Evolutionary conservation across 1,284 basidiomycete genomes (phyloP).

Genomic region (Naganishia sp.): DNA sequence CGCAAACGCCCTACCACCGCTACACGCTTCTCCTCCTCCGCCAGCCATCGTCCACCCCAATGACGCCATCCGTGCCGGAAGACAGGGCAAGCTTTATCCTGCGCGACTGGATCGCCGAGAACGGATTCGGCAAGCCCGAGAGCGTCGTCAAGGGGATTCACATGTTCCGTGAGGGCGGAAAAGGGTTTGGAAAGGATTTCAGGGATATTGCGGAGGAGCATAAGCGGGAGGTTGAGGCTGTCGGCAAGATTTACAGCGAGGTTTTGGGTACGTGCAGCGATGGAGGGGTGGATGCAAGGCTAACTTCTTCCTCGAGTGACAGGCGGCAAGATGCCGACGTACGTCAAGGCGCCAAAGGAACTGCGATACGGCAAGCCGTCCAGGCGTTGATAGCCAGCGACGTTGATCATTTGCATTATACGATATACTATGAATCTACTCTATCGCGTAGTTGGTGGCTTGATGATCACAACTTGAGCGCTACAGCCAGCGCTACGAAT

Average conservation of each 20-base stretch:
- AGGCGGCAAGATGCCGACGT: slow-evolving; percentile 62
- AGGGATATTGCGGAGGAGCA: slow-evolving; percentile 24
- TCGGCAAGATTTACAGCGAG: slow-evolving; percentile 67
- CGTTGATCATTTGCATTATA: slow-evolving; percentile 10
- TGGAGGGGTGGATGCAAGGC: not conserved
- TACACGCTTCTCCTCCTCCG: slow-evolving; percentile 75
- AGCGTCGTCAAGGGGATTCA: slow-evolving; percentile 64
- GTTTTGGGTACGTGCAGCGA: slow-evolving; percentile 63
- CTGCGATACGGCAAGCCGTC: slow-evolving; percentile 45
- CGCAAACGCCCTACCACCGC: slow-evolving; percentile 81
- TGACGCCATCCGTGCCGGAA: slow-evolving; percentile 48
- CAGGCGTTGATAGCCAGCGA: slow-evolving; percentile 7
- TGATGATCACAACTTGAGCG: not conserved
- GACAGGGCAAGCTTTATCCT: slow-evolving; percentile 66
- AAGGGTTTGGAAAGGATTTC: slow-evolving; percentile 41
- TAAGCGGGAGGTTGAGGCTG: slow-evolving; percentile 52
- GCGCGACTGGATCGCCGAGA: slow-evolving; percentile 62
- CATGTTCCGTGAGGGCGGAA: slow-evolving; percentile 83
- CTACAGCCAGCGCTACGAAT: not conserved
- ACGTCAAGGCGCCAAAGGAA: slow-evolving; percentile 62
- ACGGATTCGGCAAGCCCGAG: slow-evolving; percentile 57
- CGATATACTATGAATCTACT: slow-evolving; percentile 7
- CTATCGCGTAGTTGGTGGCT: not conserved
- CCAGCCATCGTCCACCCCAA: slow-evolving; percentile 57
- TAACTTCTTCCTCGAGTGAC: slow-evolving; percentile 35